phyloP scores from a whole-genome alignment of 2,329 filamentous ascomycete genomes.

The Pseudonectria foliicola region DNA sequence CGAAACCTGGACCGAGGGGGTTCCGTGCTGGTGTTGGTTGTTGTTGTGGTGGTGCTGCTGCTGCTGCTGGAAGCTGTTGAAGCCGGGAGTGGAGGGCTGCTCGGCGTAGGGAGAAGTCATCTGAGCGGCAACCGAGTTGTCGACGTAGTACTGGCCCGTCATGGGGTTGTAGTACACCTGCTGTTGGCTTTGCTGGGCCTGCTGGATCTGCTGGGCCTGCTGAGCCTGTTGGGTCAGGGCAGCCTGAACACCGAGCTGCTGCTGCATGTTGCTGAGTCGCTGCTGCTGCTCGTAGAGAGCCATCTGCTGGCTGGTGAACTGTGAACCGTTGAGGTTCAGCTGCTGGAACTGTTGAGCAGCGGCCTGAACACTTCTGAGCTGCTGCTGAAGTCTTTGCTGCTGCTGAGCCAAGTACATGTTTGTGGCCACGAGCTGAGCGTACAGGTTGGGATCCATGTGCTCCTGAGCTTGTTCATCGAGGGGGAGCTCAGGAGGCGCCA shows the following conservation, averaged over 20 bases:
- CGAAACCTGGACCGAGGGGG: slow-evolving; percentile 74
- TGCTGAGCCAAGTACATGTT: slow-evolving; percentile 91
- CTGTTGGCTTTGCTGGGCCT: slow-evolving; percentile 51
- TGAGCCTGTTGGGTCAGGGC: slow-evolving; percentile 25
- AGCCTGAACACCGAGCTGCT: slow-evolving; percentile 32
- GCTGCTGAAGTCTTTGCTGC: slow-evolving; percentile 90
- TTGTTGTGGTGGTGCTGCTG: slow-evolving; percentile 37
- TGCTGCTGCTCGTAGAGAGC: slow-evolving; percentile 40
- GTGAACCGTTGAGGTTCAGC: slow-evolving; percentile 56
- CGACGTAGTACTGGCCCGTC: slow-evolving; percentile 79
- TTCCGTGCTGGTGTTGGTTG: slow-evolving; percentile 40
- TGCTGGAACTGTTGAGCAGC: slow-evolving; percentile 77
- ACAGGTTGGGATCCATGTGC: slow-evolving; percentile 76
- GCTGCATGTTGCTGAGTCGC: slow-evolving; percentile 33
- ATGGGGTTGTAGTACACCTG: slow-evolving; percentile 81
- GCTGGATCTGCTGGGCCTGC: slow-evolving; percentile 42
- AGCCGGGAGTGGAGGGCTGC: slow-evolving; percentile 32
- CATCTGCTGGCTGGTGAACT: slow-evolving; percentile 41
- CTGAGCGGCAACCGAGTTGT: slow-evolving; percentile 49
- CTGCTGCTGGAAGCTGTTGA: slow-evolving; percentile 30
- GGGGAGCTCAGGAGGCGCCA: slow-evolving; percentile 75
- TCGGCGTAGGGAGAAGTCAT: slow-evolving; percentile 35
- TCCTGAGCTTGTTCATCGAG: slow-evolving; percentile 63
- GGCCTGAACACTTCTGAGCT: slow-evolving; percentile 76
- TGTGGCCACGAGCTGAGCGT: slow-evolving; percentile 83